phyloP scores from a whole-genome alignment of 2,329 filamentous ascomycete genomes.

The Monosporascus sp. region DNA sequence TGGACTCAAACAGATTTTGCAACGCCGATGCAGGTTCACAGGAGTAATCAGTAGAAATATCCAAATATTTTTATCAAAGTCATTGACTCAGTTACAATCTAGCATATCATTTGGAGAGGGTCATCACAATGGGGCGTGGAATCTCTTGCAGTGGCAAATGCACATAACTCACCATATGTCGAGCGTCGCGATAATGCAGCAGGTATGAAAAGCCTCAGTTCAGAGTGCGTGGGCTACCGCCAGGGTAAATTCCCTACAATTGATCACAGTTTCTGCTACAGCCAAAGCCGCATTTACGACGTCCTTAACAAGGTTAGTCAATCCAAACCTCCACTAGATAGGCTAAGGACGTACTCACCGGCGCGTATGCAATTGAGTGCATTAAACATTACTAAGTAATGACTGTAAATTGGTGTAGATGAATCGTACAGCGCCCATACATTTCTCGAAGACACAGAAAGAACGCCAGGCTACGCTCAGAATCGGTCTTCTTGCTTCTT shows the following conservation, averaged over 20 bases:
- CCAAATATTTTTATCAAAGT: slow-evolving; percentile 28
- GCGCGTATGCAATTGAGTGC: background rate
- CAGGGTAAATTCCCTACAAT: too few species aligned
- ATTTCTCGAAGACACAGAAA: slow-evolving; percentile 1
- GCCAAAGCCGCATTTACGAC: too few species aligned
- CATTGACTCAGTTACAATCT: slow-evolving; percentile 42
- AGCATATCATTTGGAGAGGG: slow-evolving; percentile 33
- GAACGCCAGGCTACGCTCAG: slow-evolving; percentile 12
- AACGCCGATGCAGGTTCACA: too few species aligned
- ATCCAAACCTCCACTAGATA: too few species aligned
- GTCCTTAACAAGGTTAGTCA: too few species aligned
- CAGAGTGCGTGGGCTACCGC: too few species aligned
- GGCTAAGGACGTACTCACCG: background rate
- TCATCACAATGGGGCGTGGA: slow-evolving; percentile 24
- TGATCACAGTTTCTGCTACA: too few species aligned
- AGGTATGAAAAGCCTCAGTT: too few species aligned
- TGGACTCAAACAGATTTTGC: background rate
- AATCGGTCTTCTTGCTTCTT: slow-evolving; percentile 35
- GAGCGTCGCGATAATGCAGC: too few species aligned
- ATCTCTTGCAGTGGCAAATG: too few species aligned
- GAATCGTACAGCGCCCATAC: background rate
- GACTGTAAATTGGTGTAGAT: slow-evolving; percentile 4
- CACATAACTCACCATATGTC: slow-evolving; percentile 3
- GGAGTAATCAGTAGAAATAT: slow-evolving; percentile 13
- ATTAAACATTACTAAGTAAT: background rate